Base-by-base conservation (phyloP, 495 filamentous ascomycete genomes). In the Podospora pseudocomata region DNA sequence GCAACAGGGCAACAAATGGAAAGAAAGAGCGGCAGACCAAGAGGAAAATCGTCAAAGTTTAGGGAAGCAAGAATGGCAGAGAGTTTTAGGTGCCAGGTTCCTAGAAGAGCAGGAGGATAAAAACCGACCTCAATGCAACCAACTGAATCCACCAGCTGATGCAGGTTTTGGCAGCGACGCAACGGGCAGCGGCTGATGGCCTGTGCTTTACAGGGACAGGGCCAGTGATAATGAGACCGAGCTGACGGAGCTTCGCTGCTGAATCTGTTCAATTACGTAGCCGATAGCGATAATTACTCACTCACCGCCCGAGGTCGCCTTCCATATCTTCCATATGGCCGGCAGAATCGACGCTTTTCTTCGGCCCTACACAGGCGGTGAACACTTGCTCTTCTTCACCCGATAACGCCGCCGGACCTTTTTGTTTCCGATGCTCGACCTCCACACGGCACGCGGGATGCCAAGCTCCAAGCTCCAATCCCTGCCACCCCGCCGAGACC, bases 81-180 rank as follows among this genome's bases (percentile, higher is more conserved):
- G 61, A 32, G 30, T 4, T 32, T 32, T 32, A 7, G 30, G 30
- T 32, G 11, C n/a, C 15, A 18, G 60, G 23, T 63, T n/a, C 16
- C 28, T 49, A 32, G 59, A 61, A 61, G 30, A 39, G 27, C 3
- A 28, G 28, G 62, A 56, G 67, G 69, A 63, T 70, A 71, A 71
- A 71, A 71, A 68, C 63, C 65, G 39, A 67, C 60, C 65, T 68
- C 63, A 59, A 49, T 71, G 65, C 69, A 67, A 67, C 60, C 56
- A 67, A 64, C 49, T 62, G n/a, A 63, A 67, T 30, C 69, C 69
- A 68, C 65, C 65, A 53, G 49, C 59, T 28, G 58, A 65, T 67
- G 69, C 69, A 67, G 19, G 69, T 49, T 71, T 68, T 65, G 69
- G 65, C 55, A 70, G 28, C 62, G 61, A 49, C 39, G 56, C 64